Percentiles rank a stretch among this genome's conserved stretches.
These are phyloP conservation scores for Pseudocercospora crystallina DNA, from an alignment of 2,329 filamentous ascomycete species.

Conservation along the genomic window DNA sequence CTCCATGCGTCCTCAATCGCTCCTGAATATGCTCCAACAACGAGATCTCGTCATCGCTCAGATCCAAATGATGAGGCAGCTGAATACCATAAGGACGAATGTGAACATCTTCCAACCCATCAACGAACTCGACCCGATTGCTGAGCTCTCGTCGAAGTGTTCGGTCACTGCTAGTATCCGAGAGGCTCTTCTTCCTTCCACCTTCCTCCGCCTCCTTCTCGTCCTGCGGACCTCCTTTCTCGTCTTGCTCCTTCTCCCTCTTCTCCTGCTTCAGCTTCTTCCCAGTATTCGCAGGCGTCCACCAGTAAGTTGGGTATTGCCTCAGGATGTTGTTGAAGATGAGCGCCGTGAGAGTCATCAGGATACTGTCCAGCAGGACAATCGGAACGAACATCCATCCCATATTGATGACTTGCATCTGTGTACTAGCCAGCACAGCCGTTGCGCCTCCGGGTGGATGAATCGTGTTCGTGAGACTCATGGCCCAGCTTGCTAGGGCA, in stretches of 20 bases:
- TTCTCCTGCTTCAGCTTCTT: conserved; percentile 27
- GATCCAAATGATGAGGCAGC: conserved; percentile 37
- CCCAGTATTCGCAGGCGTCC: conserved; percentile 44
- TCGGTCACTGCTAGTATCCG: conserved; percentile 21
- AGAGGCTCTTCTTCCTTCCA: conserved; percentile 7
- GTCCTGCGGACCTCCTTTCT: not conserved
- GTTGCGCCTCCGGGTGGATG: conserved; percentile 54
- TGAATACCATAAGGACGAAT: conserved; percentile 35
- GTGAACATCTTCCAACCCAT: conserved; percentile 28
- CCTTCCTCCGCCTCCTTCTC: conserved; percentile 16
- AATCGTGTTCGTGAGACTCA: conserved; percentile 49
- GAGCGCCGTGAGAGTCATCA: conserved; percentile 46
- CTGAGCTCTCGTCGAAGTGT: conserved; percentile 22
- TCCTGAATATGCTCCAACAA: conserved; percentile 39
- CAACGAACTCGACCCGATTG: conserved; percentile 18
- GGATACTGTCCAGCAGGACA: conserved; percentile 41
- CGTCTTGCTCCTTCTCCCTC: conserved; percentile 16
- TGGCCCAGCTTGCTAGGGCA: conserved; percentile 44
- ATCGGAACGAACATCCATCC: conserved; percentile 49
- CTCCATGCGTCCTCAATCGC: conserved; percentile 29
- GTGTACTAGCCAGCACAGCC: conserved; percentile 46
- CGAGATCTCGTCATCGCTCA: conserved; percentile 37
- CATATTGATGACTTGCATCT: conserved; percentile 41
- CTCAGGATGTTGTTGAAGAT: conserved; percentile 49
- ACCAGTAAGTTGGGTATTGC: conserved; percentile 51